phyloP scores from a whole-genome alignment of 192 early-diverging fungal species.

The Tieghemiomyces parasiticus region DNA sequence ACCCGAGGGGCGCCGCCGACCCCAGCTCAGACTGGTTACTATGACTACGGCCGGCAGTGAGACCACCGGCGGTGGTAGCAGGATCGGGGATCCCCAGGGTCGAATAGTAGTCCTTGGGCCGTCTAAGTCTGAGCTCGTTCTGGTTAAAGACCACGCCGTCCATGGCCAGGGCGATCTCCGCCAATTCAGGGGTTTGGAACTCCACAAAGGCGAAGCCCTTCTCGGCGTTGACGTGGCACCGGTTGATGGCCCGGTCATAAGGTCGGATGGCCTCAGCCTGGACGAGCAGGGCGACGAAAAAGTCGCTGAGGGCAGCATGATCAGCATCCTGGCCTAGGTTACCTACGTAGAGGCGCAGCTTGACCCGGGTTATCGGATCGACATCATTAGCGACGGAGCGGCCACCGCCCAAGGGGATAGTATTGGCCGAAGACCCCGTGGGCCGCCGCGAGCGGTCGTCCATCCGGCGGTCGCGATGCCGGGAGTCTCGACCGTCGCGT shows the following conservation, averaged over 20 bases:
- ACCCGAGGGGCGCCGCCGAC: conserved; percentile 45
- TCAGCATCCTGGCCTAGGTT: conserved; percentile 66
- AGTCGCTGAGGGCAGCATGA: conserved; percentile 58
- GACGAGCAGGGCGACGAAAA: conserved; percentile 80
- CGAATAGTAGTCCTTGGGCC: conserved; percentile 82
- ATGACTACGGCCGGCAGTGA: conserved; percentile 41
- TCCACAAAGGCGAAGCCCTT: conserved; percentile 95
- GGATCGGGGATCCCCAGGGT: no score
- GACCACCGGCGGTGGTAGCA: no score
- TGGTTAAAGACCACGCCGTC: conserved; percentile 80
- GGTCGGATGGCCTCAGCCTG: conserved; percentile 56
- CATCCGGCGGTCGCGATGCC: conserved; percentile 24
- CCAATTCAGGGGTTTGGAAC: conserved; percentile 80
- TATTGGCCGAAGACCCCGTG: conserved; percentile 26
- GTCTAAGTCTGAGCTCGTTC: conserved; percentile 73
- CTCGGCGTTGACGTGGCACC: conserved; percentile 82
- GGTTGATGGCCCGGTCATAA: conserved; percentile 51
- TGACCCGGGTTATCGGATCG: conserved; percentile 32
- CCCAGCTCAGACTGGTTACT: no score
- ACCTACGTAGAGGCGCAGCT: conserved; percentile 79
- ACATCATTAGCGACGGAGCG: not conserved
- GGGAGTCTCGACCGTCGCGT: conserved; percentile 33
- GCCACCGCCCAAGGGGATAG: not conserved
- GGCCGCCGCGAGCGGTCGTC: conserved; percentile 25
- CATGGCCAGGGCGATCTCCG: conserved; percentile 79